Evolutionary conservation across 169 alveolate genomes (phyloP).

Genomic region (Blepharisma undulans): DNA sequence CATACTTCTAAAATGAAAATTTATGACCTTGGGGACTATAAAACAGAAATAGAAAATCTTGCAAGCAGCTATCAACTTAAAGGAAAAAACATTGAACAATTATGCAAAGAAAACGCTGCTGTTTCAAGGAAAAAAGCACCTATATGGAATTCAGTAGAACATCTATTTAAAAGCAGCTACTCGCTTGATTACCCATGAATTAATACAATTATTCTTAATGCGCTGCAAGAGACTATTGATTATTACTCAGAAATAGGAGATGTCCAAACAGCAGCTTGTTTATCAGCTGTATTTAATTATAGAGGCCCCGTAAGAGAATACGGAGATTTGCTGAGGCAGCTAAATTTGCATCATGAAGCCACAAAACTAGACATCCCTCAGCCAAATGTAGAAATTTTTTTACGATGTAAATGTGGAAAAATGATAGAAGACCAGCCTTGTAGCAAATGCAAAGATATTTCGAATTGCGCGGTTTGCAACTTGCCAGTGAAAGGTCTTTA

Average conservation of each 20-base stretch:
- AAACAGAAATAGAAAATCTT: not conserved
- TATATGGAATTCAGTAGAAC: not conserved
- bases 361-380: not conserved
- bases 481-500: conserved; percentile 24
- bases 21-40: not conserved
- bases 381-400: not conserved
- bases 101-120: not conserved
- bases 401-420: not conserved
- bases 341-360: not conserved
- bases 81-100: not conserved
- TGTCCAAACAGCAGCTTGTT: conserved; percentile 32
- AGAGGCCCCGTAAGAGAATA: conserved; percentile 22
- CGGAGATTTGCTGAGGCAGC: conserved; percentile 3
- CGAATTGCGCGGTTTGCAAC: conserved; percentile 17
- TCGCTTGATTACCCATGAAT: not conserved
- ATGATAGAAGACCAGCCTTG: not conserved
- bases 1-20: not conserved
- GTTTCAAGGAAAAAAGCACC: not conserved
- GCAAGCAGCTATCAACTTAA: not conserved
- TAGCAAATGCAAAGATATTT: not conserved
- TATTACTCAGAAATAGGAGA: conserved; percentile 37
- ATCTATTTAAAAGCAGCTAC: not conserved
- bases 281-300: not conserved
- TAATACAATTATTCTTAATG: not conserved
- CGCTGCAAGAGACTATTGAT: conserved; percentile 6